Evolutionary conservation across 2,329 filamentous ascomycete species (phyloP), one percentile per base, ranked within the genome.

Genomic region (Penicillium hordei): DNA sequence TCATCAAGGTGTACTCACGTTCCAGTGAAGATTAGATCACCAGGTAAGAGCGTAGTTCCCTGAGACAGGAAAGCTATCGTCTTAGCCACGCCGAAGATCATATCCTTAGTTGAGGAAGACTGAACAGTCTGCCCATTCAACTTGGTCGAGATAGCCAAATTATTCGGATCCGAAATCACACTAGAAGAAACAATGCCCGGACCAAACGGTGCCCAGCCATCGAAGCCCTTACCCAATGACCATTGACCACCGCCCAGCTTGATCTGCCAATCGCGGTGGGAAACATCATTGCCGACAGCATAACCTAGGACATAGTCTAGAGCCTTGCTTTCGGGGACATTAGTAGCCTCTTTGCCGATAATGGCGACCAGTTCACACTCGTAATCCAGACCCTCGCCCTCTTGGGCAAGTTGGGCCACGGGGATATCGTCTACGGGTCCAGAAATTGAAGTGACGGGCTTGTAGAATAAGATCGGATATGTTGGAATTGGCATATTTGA

Each of bases 311-410:
- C 87, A 67, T 90, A 87, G 52, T 87, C 78, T n/a, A 92, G 77
- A 0, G 89, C 89, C 23, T 83, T 74, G 1, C 79, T 78, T 74
- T 89, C 87, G 1, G 84, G 72, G 13, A 93, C 86, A 68, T 91
- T 82, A 43, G 78, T 75, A 59, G 86, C 88, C 59, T 82, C 77
- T 72, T 86, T 88, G 25, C 88, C 88, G 61, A 93, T 90, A 9
- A 93, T 79, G 38, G 86, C 80, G 15, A 91, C 87, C 7, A 93
- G 81, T 76, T 93, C 90, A 71, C 88, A 90, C 75, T 93, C 90
- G 73, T 93, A 93, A 75, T 93, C 90, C 19, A 91, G 76, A 0
- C 86, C 86, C n/a, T 78, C 77, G 48, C 79, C 80, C 60, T 87
- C 80, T 73, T 91, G 89, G 0, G 87, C 89, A 59, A 89, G 76